Conservation (phyloP, 2,329 filamentous ascomycete species). For the Diaporthe sp. region DNA sequence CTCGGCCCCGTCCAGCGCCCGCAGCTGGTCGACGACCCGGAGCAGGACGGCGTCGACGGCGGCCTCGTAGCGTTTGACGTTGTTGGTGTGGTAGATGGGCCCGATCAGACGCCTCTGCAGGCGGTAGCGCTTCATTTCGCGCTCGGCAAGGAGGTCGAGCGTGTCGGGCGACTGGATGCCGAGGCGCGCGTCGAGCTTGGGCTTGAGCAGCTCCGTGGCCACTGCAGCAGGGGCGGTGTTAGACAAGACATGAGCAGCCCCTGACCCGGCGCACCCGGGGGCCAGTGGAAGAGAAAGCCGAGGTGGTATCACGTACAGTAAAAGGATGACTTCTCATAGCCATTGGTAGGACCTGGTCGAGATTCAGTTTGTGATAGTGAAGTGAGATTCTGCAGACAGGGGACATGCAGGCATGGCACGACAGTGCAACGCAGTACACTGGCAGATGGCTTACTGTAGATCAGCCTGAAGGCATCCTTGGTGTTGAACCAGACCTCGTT, state of each 20-base stretch:
- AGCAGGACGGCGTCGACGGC: conserved; percentile 58
- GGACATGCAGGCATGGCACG: not conserved
- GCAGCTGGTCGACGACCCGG: conserved; percentile 53
- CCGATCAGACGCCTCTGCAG: conserved; percentile 64
- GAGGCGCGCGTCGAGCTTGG: conserved; percentile 56
- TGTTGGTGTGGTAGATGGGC: conserved; percentile 59
- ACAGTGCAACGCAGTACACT: not conserved
- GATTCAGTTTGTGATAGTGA: not conserved
- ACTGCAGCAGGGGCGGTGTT: conserved; percentile 49
- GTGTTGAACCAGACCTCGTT: conserved; percentile 68
- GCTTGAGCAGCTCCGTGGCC: conserved; percentile 60
- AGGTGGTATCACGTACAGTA: conserved; percentile 56
- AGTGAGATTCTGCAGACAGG: not conserved
- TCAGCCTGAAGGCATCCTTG: conserved; percentile 60
- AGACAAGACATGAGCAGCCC: not conserved
- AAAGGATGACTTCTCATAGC: conserved; percentile 66
- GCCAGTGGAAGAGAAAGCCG: not conserved
- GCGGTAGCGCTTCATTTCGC: conserved; percentile 61
- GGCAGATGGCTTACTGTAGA: conserved; percentile 57
- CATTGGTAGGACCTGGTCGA: conserved; percentile 57
- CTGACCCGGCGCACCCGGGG: not conserved
- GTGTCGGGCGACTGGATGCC: conserved; percentile 56
- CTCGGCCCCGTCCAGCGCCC: conserved; percentile 52
- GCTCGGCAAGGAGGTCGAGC: conserved; percentile 65
- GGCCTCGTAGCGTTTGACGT: conserved; percentile 57